Percentiles rank a stretch among this genome's conserved stretches.
phyloP scores from a whole-genome alignment of 208 protist species.

The Wallacemonas rigidus region DNA sequence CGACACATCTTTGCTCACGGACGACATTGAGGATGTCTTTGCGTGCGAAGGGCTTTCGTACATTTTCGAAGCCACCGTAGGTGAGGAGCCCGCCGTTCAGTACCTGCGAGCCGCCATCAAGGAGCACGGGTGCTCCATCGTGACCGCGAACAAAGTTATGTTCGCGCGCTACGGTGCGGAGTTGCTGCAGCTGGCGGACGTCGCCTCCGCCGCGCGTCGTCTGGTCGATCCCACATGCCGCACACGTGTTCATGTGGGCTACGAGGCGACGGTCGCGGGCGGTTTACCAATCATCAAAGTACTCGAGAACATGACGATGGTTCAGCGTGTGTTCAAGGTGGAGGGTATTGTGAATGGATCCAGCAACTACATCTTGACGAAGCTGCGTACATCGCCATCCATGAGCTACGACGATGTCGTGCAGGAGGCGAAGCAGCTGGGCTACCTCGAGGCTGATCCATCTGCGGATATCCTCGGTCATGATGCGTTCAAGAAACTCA shows the following conservation, averaged over 20 bases:
- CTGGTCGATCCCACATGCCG: neutral
- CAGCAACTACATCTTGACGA: conserved; percentile 41
- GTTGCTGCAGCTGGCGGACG: conserved; percentile 30
- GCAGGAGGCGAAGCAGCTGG: conserved; percentile 32
- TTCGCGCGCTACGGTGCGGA: conserved; percentile 31
- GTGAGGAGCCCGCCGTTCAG: conserved; percentile 33
- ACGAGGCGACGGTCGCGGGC: conserved; percentile 36
- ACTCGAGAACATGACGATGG: conserved; percentile 31
- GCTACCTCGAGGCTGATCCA: conserved; percentile 47
- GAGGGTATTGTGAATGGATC: conserved; percentile 49
- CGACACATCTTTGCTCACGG: conserved; percentile 17
- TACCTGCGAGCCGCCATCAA: conserved; percentile 31
- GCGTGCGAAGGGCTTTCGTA: conserved; percentile 23
- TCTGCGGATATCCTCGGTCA: conserved; percentile 38
- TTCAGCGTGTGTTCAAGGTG: conserved; percentile 32
- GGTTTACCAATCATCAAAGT: conserved; percentile 41
- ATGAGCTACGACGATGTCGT: conserved; percentile 33
- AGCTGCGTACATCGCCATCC: conserved; percentile 27
- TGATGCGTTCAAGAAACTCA: conserved; percentile 45
- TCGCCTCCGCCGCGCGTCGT: conserved; percentile 2
- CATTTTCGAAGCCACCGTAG: conserved; percentile 40
- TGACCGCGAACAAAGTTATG: conserved; percentile 50
- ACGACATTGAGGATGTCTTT: conserved; percentile 27
- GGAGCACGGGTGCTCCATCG: conserved; percentile 33
- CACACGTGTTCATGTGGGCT: conserved; percentile 25